Evolutionary conservation across 1,284 basidiomycete species (phyloP).

Genomic region (Stygiomarasmius scandens): DNA sequence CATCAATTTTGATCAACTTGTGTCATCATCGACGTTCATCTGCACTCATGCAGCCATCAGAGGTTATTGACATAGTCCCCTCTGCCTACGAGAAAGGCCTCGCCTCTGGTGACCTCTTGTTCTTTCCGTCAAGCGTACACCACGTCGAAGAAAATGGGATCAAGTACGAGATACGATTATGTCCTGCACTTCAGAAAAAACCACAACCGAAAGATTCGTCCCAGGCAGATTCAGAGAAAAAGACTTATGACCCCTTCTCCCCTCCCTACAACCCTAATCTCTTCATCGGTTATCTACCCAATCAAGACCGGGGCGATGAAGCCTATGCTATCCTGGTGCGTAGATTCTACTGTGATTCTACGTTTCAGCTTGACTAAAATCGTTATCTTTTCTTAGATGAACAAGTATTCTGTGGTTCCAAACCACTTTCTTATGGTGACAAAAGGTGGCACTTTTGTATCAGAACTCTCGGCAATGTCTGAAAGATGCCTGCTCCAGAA

Average conservation of each 20-base stretch:
- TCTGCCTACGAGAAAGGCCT: conserved; percentile 62
- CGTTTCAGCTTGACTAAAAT: background rate
- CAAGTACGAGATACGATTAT: conserved; percentile 83
- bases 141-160: conserved; percentile 62
- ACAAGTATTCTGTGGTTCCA: conserved; percentile 83
- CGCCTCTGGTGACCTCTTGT: conserved; percentile 70
- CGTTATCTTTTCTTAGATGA: conserved; percentile 53
- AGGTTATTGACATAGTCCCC: conserved; percentile 65
- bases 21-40: background rate
- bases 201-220: conserved; percentile 43
- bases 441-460: no score
- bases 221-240: conserved; percentile 31
- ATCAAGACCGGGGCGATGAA: conserved; percentile 48
- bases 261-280: conserved; percentile 80
- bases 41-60: conserved; percentile 37
- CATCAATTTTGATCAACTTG: background rate
- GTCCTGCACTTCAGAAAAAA: conserved; percentile 82
- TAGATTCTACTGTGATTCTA: conserved; percentile 18
- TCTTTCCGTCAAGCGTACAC: conserved; percentile 73
- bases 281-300: conserved; percentile 68
- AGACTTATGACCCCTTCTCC: conserved; percentile 68
- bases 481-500: conserved; percentile 47
- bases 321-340: conserved; percentile 79
- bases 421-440: conserved; percentile 82
- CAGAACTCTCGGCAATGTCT: no score